Percentiles rank a stretch among this genome's conserved stretches.
These are phyloP conservation scores for Stenogyne calaminthoides DNA, from an alignment of 305 asterid species.

Conservation along the genomic window DNA sequence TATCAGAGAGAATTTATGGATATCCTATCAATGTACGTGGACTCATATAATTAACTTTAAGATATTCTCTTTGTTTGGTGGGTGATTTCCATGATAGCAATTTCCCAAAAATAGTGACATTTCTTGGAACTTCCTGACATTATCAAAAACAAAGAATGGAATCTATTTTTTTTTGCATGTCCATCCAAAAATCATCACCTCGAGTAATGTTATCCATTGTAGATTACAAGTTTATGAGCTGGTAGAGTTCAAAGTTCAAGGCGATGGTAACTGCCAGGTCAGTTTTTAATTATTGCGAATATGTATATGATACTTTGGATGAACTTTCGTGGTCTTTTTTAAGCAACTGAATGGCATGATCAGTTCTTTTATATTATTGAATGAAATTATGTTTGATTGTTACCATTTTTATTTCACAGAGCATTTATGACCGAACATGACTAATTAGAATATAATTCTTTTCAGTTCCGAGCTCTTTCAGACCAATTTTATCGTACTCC, in stretches of 20 bases:
- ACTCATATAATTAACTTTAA: background rate
- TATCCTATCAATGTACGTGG: background rate
- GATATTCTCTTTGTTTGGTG: conserved; percentile 17
- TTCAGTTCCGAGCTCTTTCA: conserved; percentile 90
- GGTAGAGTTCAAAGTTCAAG: conserved; percentile 84
- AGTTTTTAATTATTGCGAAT: conserved; percentile 13
- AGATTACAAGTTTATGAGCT: conserved; percentile 88
- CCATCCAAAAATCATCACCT: conserved; percentile 28
- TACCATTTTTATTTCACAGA: background rate
- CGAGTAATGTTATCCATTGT: conserved; percentile 36
- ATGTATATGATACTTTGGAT: background rate
- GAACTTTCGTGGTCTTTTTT: background rate
- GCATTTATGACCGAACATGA: background rate
- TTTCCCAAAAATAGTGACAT: conserved; percentile 10
- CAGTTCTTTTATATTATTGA: background rate
- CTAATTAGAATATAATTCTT: conserved; percentile 26
- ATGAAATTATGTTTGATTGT: background rate
- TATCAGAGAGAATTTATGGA: background rate
- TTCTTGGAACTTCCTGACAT: conserved; percentile 10
- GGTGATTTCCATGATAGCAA: conserved; percentile 7
- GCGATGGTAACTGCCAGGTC: conserved; percentile 99
- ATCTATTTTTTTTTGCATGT: background rate
- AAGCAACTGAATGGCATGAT: background rate
- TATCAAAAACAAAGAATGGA: background rate
- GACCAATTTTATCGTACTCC: conserved; percentile 94